Base-by-base conservation (phyloP, 1,139 yeast genomes). In the Saccharomyces hybrid region DNA sequence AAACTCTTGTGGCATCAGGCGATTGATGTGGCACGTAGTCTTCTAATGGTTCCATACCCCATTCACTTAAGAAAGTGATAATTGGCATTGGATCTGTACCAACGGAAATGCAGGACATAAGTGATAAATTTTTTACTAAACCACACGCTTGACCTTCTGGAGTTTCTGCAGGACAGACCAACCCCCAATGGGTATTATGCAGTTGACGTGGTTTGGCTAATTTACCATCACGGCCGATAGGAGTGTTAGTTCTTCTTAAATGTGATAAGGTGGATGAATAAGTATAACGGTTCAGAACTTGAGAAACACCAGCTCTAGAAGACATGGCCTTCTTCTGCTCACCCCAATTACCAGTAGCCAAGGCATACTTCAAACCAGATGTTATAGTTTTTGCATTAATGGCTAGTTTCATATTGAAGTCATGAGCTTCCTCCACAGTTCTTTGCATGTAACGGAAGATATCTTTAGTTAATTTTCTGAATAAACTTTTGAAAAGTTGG, bases 111-210 rank as follows among this genome's bases (percentile, higher is more conserved):
- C 98, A 90, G 1, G 98, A 83, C 98, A 95, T 91, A 64, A 93
- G 78, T 0, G 98, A 90, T 70, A 93, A 78, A 72, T 93, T 93
- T 77, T 93, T 93, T 55, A 95, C 99, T 72, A 93, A 79, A 66
- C 99, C 99, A 87, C 99, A 93, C 51, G 99, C 99, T 76, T 93
- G 99, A 68, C 99, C 99, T 78, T 93, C 99, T 3, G 99, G 99
- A 14, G 99, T 93, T 73, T 93, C 99, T 27, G 99, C 99, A 49
- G 99, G 99, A 74, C 99, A 93, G 47, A 93, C 99, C 67, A 93
- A 81, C 67, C 99, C 99, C 99, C 99, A 95, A 76, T 95, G 99
- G 29, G 99, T 93, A 71, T 95, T 95, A 75, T 95, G 99, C 67
- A 93, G 80, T 75, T 95, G 99, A 78, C 99, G 91, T 53, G 99